phyloP scores from a whole-genome alignment of 2,329 filamentous ascomycete species.

The Rasamsonia emersonii region DNA sequence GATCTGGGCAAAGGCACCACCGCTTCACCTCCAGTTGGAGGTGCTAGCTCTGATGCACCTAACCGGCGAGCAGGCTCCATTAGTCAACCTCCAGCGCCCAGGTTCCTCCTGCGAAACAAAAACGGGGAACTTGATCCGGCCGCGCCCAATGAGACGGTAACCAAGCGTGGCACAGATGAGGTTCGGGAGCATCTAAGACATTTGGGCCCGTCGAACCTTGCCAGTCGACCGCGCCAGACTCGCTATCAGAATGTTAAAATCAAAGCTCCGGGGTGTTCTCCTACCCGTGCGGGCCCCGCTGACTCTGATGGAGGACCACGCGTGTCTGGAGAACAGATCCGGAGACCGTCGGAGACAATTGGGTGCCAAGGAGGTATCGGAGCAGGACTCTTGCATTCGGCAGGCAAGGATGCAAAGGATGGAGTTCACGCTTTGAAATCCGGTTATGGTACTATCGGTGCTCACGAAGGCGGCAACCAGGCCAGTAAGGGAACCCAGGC shows the following conservation, averaged over 20 bases:
- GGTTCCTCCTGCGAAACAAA: constrained; percentile 32
- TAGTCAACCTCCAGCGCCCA: constrained; percentile 27
- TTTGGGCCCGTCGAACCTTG: constrained; percentile 56
- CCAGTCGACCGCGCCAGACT: constrained; percentile 51
- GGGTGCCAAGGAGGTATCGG: too few species aligned
- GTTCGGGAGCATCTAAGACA: constrained; percentile 54
- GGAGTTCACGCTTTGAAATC: too few species aligned
- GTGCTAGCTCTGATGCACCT: constrained; percentile 12
- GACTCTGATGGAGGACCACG: constrained; percentile 25
- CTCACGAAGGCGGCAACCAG: constrained; percentile 11
- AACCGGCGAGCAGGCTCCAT: constrained; percentile 24
- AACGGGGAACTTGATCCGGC: constrained; percentile 20
- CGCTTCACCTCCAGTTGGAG: constrained; percentile 20
- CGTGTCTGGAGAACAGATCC: constrained; percentile 37
- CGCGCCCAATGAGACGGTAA: constrained; percentile 23
- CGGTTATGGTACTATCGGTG: constrained; percentile 44
- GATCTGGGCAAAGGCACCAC: constrained; percentile 40
- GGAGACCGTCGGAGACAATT: constrained; percentile 47
- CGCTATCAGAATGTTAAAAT: constrained; percentile 58
- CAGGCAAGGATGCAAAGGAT: constrained; percentile 53
- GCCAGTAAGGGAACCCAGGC: constrained; percentile 16
- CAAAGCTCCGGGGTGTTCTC: constrained; percentile 44
- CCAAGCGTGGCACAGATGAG: constrained; percentile 46
- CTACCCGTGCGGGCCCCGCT: constrained; percentile 27
- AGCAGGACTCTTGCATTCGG: too few species aligned